These are phyloP conservation scores for Spergularia azorica DNA, from an alignment of 179 eudicot genomes.

Conservation along the genomic window DNA sequence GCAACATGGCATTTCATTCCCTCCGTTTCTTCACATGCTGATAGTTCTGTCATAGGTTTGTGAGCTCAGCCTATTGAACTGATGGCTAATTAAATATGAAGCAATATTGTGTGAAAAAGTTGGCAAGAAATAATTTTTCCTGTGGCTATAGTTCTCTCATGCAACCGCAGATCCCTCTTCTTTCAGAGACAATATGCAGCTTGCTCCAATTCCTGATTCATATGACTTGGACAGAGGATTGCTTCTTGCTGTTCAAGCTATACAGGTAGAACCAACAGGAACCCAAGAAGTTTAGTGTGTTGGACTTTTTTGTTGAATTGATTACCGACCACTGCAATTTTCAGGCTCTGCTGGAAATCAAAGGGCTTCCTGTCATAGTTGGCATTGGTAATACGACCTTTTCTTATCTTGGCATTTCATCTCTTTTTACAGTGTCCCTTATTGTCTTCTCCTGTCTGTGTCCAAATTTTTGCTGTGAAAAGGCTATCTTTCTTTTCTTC, in stretches of 20 bases:
- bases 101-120: constrained; percentile 1
- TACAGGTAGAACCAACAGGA: constrained; percentile 57
- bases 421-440: not conserved
- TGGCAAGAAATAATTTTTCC: constrained; percentile 15
- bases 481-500: not conserved
- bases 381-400: constrained; percentile 73
- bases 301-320: not conserved
- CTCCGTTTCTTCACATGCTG: constrained; percentile 40
- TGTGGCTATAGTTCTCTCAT: constrained; percentile 58
- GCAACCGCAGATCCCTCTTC: constrained; percentile 86
- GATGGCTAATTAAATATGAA: constrained; percentile 9
- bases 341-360: constrained; percentile 91
- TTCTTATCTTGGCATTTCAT: not conserved
- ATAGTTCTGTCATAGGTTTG: constrained; percentile 63
- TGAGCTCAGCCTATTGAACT: constrained; percentile 11
- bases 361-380: constrained; percentile 90
- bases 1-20: constrained; percentile 92
- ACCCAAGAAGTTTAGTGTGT: constrained; percentile 3
- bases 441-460: not conserved
- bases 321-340: constrained; percentile 18
- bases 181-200: constrained; percentile 84
- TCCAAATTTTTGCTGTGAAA: not conserved
- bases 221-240: constrained; percentile 96
- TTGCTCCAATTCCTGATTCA: constrained; percentile 99
- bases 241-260: constrained; percentile 98